Conservation (phyloP, 108 stramenopile genomes). For the Seminavis robusta region DNA sequence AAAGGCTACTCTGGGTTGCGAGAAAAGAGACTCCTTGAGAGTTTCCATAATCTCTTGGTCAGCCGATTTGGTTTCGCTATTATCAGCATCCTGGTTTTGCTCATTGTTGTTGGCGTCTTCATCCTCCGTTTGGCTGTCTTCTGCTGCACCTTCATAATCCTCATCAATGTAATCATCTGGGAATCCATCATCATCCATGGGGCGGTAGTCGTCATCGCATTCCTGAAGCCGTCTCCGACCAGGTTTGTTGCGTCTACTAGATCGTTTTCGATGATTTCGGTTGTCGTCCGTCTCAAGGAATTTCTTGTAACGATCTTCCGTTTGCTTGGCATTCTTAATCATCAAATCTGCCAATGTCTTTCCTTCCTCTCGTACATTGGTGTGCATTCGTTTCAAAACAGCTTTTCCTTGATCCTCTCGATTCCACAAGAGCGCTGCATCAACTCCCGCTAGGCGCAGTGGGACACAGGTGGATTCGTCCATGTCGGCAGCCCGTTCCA, state of each 20-base stretch:
- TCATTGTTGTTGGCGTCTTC: constrained; percentile 2
- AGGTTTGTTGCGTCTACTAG: neutral
- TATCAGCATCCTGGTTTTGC: neutral
- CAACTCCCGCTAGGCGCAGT: constrained; percentile 60
- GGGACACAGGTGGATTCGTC: constrained; percentile 44
- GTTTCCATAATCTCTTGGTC: neutral
- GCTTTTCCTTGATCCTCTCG: constrained; percentile 5
- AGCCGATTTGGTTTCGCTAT: neutral
- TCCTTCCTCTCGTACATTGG: constrained; percentile 4
- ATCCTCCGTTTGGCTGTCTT: neutral
- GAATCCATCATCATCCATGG: constrained; percentile 18
- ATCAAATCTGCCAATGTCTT: neutral
- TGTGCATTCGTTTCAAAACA: constrained; percentile 21
- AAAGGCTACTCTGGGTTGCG: neutral
- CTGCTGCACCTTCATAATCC: neutral
- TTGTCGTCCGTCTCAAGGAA: neutral
- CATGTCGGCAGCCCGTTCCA: constrained; percentile 3
- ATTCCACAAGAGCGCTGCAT: constrained; percentile 46
- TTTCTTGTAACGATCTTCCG: neutral
- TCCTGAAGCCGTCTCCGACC: neutral
- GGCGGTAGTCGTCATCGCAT: constrained; percentile 8
- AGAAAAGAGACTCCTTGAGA: too few relatives aligned
- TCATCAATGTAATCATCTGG: constrained; percentile 20
- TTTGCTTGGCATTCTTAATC: constrained; percentile 2
- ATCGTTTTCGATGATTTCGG: neutral